phyloP scores from a whole-genome alignment of 306 rosid species.

The Lablab purpureus region DNA sequence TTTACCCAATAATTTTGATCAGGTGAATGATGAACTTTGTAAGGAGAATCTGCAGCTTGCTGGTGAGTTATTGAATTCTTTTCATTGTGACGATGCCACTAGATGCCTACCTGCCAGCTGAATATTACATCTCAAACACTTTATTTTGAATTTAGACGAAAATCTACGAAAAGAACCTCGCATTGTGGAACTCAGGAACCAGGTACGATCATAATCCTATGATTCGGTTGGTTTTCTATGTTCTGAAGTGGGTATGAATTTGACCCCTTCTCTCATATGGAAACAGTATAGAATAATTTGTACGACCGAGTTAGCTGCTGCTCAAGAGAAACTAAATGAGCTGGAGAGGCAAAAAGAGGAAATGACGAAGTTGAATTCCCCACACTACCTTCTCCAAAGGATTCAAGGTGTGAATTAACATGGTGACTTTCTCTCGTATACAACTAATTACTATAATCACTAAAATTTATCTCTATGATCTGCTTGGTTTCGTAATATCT shows the following conservation, averaged over 20 bases:
- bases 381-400: slow-evolving; percentile 14
- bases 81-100: background rate
- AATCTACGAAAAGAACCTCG: slow-evolving; percentile 24
- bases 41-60: slow-evolving; percentile 24
- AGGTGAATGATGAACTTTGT: slow-evolving; percentile 39
- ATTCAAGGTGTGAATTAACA: slow-evolving; percentile 6
- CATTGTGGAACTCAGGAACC: slow-evolving; percentile 20
- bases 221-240: background rate
- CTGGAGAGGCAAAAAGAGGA: slow-evolving; percentile 14
- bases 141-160: slow-evolving; percentile 7
- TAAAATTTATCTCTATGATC: background rate
- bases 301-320: background rate
- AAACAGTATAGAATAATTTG: slow-evolving; percentile 25
- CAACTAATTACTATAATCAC: background rate
- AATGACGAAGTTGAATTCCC: background rate
- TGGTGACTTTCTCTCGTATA: background rate
- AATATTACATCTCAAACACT: background rate
- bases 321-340: slow-evolving; percentile 28
- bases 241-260: background rate
- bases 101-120: background rate
- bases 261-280: background rate
- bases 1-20: slow-evolving; percentile 29
- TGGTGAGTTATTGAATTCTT: slow-evolving; percentile 8
- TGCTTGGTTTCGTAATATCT: background rate
- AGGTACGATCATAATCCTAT: slow-evolving; percentile 4